phyloP scores from a whole-genome alignment of 192 early-diverging fungal genomes.

The Backusella luteola region DNA sequence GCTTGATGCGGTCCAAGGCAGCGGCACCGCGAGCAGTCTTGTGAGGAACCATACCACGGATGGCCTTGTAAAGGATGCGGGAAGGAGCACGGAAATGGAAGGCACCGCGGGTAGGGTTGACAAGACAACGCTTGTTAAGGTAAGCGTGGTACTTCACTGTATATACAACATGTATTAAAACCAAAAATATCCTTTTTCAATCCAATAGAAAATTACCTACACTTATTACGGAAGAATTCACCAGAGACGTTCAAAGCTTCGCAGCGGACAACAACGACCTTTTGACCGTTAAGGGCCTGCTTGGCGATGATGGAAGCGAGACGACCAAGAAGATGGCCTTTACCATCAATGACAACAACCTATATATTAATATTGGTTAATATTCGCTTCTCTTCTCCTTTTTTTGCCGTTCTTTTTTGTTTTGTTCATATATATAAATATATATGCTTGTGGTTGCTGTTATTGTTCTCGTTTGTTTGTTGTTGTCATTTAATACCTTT shows the following conservation, averaged over 20 bases:
- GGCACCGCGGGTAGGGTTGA: constrained; percentile 95
- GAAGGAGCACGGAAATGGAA: constrained; percentile 99
- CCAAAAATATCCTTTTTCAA: background rate
- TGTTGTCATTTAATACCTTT: constrained; percentile 16
- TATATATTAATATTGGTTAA: constrained; percentile 32
- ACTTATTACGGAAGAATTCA: constrained; percentile 99
- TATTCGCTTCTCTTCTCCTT: background rate
- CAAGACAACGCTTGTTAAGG: constrained; percentile 96
- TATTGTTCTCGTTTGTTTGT: background rate
- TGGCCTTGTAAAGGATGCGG: constrained; percentile 93
- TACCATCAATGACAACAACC: constrained; percentile 98
- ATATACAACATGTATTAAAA: background rate
- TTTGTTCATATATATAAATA: background rate
- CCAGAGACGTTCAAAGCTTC: constrained; percentile 99
- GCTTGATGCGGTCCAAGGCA: constrained; percentile 96
- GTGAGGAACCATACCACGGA: constrained; percentile 99
- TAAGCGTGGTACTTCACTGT: constrained; percentile 93
- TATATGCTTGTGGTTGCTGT: background rate
- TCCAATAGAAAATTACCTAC: constrained; percentile 51
- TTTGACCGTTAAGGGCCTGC: constrained; percentile 96
- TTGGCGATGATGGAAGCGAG: constrained; percentile 97
- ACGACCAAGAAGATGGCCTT: constrained; percentile 98
- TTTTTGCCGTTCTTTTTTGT: background rate
- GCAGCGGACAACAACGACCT: constrained; percentile 95
- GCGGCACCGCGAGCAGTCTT: constrained; percentile 98